Base-by-base conservation (phyloP, 306 rosid species). In the Sphenostylis stenocarpa region DNA sequence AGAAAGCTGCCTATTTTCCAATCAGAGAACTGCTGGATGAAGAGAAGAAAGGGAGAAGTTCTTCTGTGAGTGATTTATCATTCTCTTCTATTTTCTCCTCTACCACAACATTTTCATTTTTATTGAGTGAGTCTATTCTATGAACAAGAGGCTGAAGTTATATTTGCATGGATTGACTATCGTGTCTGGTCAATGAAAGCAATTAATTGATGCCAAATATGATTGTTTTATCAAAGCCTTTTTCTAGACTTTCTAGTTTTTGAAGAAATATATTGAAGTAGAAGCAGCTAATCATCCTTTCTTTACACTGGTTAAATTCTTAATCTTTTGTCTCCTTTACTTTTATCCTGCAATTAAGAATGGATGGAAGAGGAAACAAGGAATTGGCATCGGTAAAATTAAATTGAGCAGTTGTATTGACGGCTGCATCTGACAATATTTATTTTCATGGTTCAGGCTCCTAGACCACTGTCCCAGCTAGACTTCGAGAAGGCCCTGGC, bases 1-100 rank as follows among this genome's bases (percentile, higher is more conserved):
- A 96, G 86, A 96, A 92, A 84, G 99, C 99, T 26, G 99, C 99
- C 19, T 96, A 96, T 85, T 72, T 88, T 78, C 91, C 99, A 41
- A 80, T 96, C 53, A 91, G 99, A 85, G 98, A 91, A 45, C 83
- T 96, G 41, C 87, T 96, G 44, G 87, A 87, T 33, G 87, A 84
- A 58, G 98, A 96, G 86, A 92, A 87, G 83, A 81, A 51, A 8
- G 99, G 99, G 75, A 85, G 80, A 66, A 84, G 52, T 68, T 77
- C 90, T 53, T 52, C 84, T 63, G 99, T 96, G 48, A 96, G 99
- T 90, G 69, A 55, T 64, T 44, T 21, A 17, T 81, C 63, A 41
- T 66, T 70, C 20, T 80, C 76, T 19, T 55, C 17, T 41, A 13
- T 64, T 26, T 66, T 70, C 20, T 78, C 76, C 20, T 55, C 17